A percentile compares a stretch with the other conserved stretches of the same genome.
Evolutionary conservation across 257 asterid genomes (phyloP).

Genomic region (Agastache rugosa): DNA sequence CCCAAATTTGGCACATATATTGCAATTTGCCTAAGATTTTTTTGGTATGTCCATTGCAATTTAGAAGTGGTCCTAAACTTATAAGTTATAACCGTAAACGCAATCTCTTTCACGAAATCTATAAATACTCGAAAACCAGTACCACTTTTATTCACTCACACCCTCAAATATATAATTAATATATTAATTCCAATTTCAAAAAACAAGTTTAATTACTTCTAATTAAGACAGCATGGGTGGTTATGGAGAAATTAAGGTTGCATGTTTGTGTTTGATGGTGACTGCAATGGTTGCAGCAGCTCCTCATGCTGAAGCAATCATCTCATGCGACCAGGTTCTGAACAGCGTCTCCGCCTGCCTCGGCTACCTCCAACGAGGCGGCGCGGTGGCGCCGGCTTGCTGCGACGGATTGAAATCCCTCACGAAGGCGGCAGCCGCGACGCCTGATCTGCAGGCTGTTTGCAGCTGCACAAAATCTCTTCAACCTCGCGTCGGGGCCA

Average conservation of each 20-base stretch:
- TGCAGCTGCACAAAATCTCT: constrained; percentile 42
- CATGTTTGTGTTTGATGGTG: background rate
- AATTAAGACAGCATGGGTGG: background rate
- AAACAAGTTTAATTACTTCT: too few species aligned
- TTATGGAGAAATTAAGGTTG: background rate
- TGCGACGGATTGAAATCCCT: constrained; percentile 39
- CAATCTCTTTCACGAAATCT: background rate
- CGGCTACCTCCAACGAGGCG: constrained; percentile 27
- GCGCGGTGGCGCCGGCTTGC: constrained; percentile 25
- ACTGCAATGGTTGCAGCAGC: background rate
- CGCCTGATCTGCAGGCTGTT: constrained; percentile 42
- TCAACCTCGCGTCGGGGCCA: background rate
- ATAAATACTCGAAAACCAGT: background rate
- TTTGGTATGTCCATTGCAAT: too few species aligned
- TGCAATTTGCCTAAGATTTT: too few species aligned
- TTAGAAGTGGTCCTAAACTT: too few species aligned
- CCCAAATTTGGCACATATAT: too few species aligned
- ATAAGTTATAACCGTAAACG: too few species aligned
- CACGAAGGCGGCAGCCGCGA: constrained; percentile 27
- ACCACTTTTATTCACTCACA: background rate
- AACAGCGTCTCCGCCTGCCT: constrained; percentile 42
- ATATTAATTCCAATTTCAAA: too few species aligned
- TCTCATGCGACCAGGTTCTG: constrained; percentile 39
- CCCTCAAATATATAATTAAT: too few species aligned
- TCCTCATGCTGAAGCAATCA: constrained; percentile 41